Conservation (phyloP, 108 stramenopile genomes). For the Cafeteria roenbergensis region DNA sequence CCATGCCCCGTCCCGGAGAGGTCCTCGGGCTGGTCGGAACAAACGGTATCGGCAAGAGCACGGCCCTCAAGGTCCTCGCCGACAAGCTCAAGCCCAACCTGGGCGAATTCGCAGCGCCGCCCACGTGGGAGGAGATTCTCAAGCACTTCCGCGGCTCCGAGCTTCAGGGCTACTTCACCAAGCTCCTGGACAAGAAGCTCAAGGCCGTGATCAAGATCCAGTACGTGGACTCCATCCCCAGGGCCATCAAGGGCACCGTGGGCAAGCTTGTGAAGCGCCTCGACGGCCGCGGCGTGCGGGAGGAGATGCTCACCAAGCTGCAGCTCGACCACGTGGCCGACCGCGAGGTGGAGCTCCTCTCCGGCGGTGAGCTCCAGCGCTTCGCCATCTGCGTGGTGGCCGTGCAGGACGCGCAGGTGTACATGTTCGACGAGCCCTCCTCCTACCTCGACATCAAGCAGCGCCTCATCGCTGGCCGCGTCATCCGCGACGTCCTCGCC, state of each 20-base stretch:
- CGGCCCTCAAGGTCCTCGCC: conserved; percentile 58
- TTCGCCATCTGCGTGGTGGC: conserved; percentile 86
- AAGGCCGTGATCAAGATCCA: conserved; percentile 98
- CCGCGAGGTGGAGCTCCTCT: conserved; percentile 76
- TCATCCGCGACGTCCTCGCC: conserved; percentile 74
- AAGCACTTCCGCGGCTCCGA: conserved; percentile 90
- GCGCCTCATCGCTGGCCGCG: conserved; percentile 79
- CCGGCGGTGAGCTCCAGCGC: conserved; percentile 93
- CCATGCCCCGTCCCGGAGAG: conserved; percentile 90
- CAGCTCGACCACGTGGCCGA: conserved; percentile 78
- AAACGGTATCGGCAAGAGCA: conserved; percentile 88
- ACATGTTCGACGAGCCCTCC: conserved; percentile 99
- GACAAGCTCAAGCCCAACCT: conserved; percentile 96
- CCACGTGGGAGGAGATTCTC: conserved; percentile 95
- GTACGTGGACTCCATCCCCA: conserved; percentile 95
- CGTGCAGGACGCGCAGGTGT: conserved; percentile 79
- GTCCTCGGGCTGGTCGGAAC: conserved; percentile 93
- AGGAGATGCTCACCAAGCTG: conserved; percentile 53
- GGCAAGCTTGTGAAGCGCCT: conserved; percentile 67
- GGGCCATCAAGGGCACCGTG: conserved; percentile 67
- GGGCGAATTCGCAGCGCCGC: conserved; percentile 57
- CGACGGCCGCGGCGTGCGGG: conserved; percentile 50
- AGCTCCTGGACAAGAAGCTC: conserved; percentile 86
- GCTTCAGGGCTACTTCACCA: conserved; percentile 89
- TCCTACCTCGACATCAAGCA: conserved; percentile 97